Evolutionary conservation across 768 basidiomycete species (phyloP).

Genomic region (Pisolithus albus): DNA sequence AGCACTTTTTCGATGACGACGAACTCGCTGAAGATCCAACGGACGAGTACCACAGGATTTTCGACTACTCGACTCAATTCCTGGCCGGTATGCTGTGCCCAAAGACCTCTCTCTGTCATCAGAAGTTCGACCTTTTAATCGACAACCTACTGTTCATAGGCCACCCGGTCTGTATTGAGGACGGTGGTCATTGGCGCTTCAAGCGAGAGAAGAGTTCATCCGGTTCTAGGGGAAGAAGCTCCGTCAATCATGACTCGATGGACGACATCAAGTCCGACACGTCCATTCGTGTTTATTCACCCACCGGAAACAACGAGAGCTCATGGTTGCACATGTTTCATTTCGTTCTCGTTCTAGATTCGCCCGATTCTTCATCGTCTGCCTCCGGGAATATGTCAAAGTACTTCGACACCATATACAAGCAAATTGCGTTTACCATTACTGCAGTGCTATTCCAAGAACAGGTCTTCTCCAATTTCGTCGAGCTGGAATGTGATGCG

Average conservation of each 20-base stretch:
- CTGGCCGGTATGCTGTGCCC: conserved; percentile 80
- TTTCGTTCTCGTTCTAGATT: conserved; percentile 79
- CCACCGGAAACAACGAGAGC: conserved; percentile 20
- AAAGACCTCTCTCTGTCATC: conserved; percentile 74
- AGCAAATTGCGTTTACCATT: conserved; percentile 82
- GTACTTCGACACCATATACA: conserved; percentile 83
- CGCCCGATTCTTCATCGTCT: conserved; percentile 85
- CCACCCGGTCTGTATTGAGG: conserved; percentile 81
- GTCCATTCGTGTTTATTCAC: conserved; percentile 32
- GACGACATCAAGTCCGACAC: conserved; percentile 29
- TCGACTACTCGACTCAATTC: conserved; percentile 77
- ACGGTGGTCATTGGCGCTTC: conserved; percentile 70
- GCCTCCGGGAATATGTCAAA: conserved; percentile 68
- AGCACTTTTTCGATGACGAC: conserved; percentile 33
- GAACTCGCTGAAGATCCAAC: conserved; percentile 25
- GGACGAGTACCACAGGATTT: conserved; percentile 59
- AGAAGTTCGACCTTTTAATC: conserved; percentile 87
- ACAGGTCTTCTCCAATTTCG: conserved; percentile 81
- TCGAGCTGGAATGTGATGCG: conserved; percentile 72
- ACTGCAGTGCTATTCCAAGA: conserved; percentile 91
- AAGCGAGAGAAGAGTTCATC: conserved; percentile 52
- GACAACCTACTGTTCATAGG: conserved; percentile 92
- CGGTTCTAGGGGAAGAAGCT: conserved; percentile 50
- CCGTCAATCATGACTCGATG: conserved; percentile 36
- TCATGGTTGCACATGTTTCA: conserved; percentile 75